Evolutionary conservation across 345 rosid species (phyloP), one percentile per base, ranked within the genome.

Genomic region (Corymbia maculata): DNA sequence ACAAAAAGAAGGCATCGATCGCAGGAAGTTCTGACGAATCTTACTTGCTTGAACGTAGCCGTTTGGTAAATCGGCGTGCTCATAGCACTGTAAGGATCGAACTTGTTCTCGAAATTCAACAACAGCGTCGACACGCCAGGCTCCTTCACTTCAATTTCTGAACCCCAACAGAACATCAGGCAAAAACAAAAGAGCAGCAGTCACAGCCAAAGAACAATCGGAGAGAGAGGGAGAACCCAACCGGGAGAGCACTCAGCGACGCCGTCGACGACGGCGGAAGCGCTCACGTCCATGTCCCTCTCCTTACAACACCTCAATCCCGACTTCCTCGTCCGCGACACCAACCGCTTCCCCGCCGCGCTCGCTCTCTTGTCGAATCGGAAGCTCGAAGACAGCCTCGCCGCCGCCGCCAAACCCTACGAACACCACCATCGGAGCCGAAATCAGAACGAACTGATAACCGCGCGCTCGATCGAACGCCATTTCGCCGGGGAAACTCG

Each of bases 61-160:
- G 99, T 97, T 90, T 96, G 99, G 93, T 97, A 97, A 90, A 97
- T 97, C 0, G 99, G 99, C 12, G 95, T 94, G 55, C 98, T 97
- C 94, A 94, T 92, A 59, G 99, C 98, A 93, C 90, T 92, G 90
- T 91, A 96, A 53, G 99, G 98, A 92, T 98, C 99, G 90, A 94
- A 98, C 51, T 95, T 79, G 26, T 91, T 95, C 88, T 97, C 95
- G 45, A 92, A 89, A 85, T 96, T 95, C 95, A 97, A 92, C 90
- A 98, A 66, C 52, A 95, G 52, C 28, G 99, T 98, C 13, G 99
- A 93, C 75, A 98, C 80, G 86, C 98, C 89, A 85, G 94, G 95
- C 87, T 95, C 95, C 93, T 89, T 92, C 26, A 89, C 88, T 49
- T 92, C 91, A 45, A 88, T n/a, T 80, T 91, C 97, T 95, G 88